phyloP scores from a whole-genome alignment of 257 asterid genomes.

The Gardenia jasminoides region DNA sequence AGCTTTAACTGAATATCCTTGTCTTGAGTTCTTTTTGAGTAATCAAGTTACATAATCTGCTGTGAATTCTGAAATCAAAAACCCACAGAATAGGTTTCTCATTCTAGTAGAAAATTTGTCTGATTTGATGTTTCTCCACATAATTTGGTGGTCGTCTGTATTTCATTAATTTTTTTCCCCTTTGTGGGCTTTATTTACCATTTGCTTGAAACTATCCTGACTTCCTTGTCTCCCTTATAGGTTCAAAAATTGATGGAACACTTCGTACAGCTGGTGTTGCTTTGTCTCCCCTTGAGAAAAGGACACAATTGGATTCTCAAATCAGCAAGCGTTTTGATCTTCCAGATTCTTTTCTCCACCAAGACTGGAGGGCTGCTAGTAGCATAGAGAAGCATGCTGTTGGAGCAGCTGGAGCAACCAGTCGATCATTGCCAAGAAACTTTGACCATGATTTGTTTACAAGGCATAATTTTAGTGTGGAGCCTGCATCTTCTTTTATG shows the following conservation, averaged over 20 bases:
- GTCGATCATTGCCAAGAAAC: conserved; percentile 74
- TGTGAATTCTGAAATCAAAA: neutral
- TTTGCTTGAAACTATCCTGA: conserved; percentile 12
- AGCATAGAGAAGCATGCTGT: conserved; percentile 47
- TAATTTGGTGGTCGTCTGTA: neutral
- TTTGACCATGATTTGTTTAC: conserved; percentile 59
- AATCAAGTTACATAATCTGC: neutral
- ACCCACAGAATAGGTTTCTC: neutral
- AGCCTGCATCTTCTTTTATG: conserved; percentile 46
- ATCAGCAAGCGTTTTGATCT: conserved; percentile 52
- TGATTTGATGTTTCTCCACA: neutral
- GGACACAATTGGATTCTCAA: conserved; percentile 50
- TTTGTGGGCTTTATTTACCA: neutral
- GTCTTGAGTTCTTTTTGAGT: neutral
- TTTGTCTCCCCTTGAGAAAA: conserved; percentile 58
- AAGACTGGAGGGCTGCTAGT: conserved; percentile 50
- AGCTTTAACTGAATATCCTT: conserved; percentile 4
- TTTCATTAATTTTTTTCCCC: neutral
- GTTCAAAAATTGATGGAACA: conserved; percentile 53
- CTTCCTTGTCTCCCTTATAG: conserved; percentile 34
- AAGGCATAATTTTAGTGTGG: conserved; percentile 43
- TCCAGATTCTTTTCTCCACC: conserved; percentile 55
- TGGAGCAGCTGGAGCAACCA: conserved; percentile 43
- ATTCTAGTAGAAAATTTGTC: neutral
- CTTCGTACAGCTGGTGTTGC: conserved; percentile 42